These are phyloP conservation scores for Hemileccinum rubropunctum DNA, from an alignment of 768 basidiomycete genomes.

Conservation along the genomic window DNA sequence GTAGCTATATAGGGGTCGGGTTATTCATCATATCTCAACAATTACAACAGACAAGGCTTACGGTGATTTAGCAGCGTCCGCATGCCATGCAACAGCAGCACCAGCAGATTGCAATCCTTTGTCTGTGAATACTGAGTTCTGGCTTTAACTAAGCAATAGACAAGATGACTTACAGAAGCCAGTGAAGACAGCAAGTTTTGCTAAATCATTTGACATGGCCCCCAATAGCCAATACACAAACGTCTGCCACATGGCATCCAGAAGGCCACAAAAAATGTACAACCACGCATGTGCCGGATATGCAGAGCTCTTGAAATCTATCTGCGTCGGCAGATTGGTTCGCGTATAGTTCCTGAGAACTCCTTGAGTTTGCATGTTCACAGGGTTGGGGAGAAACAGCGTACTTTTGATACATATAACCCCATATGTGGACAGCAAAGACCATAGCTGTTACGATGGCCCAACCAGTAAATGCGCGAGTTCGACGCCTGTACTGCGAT, in stretches of 20 bases:
- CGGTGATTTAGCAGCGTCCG: conserved; percentile 61
- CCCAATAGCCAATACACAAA: conserved; percentile 82
- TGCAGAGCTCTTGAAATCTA: conserved; percentile 56
- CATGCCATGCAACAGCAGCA: conserved; percentile 69
- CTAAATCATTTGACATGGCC: conserved; percentile 80
- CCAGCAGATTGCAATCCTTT: conserved; percentile 78
- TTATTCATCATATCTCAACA: background rate
- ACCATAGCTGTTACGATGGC: conserved; percentile 56
- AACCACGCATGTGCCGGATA: conserved; percentile 59
- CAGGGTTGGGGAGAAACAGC: conserved; percentile 16
- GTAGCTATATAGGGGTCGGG: conserved; percentile 34
- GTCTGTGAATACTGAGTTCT: conserved; percentile 36
- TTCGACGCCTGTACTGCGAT: conserved; percentile 51
- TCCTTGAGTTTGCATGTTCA: background rate
- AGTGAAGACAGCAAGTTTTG: conserved; percentile 74
- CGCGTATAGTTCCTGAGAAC: conserved; percentile 56
- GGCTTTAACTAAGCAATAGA: background rate
- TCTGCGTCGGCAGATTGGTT: conserved; percentile 43
- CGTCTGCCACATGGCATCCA: conserved; percentile 87
- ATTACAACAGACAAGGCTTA: conserved; percentile 34
- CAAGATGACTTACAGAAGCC: conserved; percentile 66
- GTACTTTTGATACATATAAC: conserved; percentile 71
- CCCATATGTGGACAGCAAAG: conserved; percentile 73
- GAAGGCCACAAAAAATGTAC: conserved; percentile 69
- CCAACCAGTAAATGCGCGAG: conserved; percentile 74